Percentiles rank a stretch among this genome's conserved stretches.
Conservation (phyloP, 2,329 filamentous ascomycete genomes). For the Cladophialophora psammophila region DNA sequence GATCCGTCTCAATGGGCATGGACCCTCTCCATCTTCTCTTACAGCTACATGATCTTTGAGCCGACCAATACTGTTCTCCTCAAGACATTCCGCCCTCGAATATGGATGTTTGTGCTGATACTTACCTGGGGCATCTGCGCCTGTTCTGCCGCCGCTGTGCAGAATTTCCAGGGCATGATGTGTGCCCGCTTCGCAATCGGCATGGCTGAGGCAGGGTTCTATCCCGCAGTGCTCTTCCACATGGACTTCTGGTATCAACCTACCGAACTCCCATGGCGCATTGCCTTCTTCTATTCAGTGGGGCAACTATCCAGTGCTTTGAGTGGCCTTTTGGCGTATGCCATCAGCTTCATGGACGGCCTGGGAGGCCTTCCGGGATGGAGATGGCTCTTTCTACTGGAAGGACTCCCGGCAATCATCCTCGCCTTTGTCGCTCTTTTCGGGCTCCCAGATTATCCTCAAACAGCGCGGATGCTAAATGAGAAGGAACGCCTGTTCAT, state of each 20-base stretch:
- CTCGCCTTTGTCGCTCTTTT: conserved; percentile 40
- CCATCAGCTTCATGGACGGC: conserved; percentile 66
- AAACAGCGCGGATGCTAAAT: conserved; percentile 40
- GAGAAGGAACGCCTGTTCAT: conserved; percentile 41
- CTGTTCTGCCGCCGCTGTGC: conserved; percentile 30
- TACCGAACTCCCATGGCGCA: conserved; percentile 62
- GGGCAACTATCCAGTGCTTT: conserved; percentile 68
- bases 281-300: conserved; percentile 65
- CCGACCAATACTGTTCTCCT: conserved; percentile 32
- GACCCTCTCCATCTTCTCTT: conserved; percentile 34
- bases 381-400: conserved; percentile 67
- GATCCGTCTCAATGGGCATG: conserved; percentile 30
- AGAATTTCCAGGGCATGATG: conserved; percentile 38
- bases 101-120: conserved; percentile 35
- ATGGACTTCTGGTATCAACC: conserved; percentile 72
- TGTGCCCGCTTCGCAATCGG: conserved; percentile 43
- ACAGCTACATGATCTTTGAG: conserved; percentile 35
- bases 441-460: conserved; percentile 32
- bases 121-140: conserved; percentile 38
- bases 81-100: conserved; percentile 29
- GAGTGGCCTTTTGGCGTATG: conserved; percentile 65
- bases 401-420: conserved; percentile 52
- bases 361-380: conserved; percentile 63
- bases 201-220: conserved; percentile 55
- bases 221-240: conserved; percentile 61